These are phyloP conservation scores for Akanthomyces muscarius DNA, from an alignment of 2,329 filamentous ascomycete species.

Conservation along the genomic window DNA sequence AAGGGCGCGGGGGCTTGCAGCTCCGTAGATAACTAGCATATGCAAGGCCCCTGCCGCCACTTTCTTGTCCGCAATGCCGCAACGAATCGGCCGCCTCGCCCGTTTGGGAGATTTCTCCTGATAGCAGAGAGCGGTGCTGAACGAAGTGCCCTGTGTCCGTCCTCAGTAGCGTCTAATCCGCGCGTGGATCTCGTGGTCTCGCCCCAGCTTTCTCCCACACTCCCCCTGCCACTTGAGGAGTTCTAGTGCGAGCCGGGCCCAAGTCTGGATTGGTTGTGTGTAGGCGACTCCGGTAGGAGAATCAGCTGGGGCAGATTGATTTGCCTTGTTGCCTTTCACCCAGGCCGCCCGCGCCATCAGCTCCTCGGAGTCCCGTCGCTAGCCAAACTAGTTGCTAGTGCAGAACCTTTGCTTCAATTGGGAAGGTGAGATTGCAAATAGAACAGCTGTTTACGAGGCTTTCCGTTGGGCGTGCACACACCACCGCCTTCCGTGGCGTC, in stretches of 20 bases:
- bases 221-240: neutral
- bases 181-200: conserved; percentile 3
- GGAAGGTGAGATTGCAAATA: conserved; percentile 8
- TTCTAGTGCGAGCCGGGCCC: neutral
- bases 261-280: neutral
- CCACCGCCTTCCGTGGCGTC: neutral
- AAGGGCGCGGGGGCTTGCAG: neutral
- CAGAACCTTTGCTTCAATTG: neutral
- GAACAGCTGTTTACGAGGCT: neutral
- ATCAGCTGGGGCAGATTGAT: conserved; percentile 10
- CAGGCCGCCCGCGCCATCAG: neutral
- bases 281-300: neutral
- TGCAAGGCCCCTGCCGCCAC: neutral
- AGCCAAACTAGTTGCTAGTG: neutral
- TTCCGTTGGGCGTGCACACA: neutral
- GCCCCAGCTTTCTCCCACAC: neutral
- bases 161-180: conserved; percentile 1
- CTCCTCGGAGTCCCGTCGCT: neutral
- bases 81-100: neutral
- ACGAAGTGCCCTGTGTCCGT: too few species aligned
- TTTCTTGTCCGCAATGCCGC: neutral
- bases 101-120: neutral
- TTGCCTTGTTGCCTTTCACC: neutral
- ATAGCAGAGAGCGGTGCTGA: too few species aligned
- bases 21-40: neutral